Percentiles rank a stretch among this genome's conserved stretches.
These are phyloP conservation scores for Neocucurbitaria cava DNA, from an alignment of 2,329 filamentous ascomycete species.

Conservation along the genomic window DNA sequence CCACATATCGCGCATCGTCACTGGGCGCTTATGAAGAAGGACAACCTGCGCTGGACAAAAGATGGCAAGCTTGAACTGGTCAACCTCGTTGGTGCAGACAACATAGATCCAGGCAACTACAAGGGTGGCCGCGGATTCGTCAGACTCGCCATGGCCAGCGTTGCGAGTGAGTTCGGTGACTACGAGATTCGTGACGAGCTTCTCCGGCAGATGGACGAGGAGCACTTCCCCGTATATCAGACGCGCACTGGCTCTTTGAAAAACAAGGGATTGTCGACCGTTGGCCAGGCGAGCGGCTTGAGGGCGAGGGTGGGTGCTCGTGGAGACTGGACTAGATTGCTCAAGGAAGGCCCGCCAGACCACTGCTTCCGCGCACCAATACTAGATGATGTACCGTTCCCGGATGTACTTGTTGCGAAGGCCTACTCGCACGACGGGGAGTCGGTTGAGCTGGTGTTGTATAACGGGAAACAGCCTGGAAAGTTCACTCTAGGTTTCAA, in stretches of 20 bases:
- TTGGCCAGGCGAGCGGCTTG: slow-evolving; percentile 5
- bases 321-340: slow-evolving; percentile 15
- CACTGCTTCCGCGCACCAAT: slow-evolving; percentile 15
- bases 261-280: slow-evolving; percentile 15
- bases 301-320: slow-evolving; percentile 6
- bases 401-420: slow-evolving; percentile 23
- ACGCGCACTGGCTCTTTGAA: slow-evolving; percentile 17
- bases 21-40: slow-evolving; percentile 20
- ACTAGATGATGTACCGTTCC: slow-evolving; percentile 15
- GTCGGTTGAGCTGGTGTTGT: slow-evolving; percentile 20
- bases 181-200: slow-evolving; percentile 14
- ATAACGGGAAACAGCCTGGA: slow-evolving; percentile 10
- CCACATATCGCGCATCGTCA: slow-evolving; percentile 19
- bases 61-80: slow-evolving; percentile 10
- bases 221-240: slow-evolving; percentile 15
- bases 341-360: slow-evolving; percentile 16
- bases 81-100: slow-evolving; percentile 24
- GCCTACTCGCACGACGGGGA: slow-evolving; percentile 15
- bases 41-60: slow-evolving; percentile 10
- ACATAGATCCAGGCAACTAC: slow-evolving; percentile 26
- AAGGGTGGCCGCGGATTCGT: slow-evolving; percentile 14
- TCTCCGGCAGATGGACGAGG: slow-evolving; percentile 17
- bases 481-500: slow-evolving; percentile 17
- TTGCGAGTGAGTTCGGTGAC: slow-evolving; percentile 23
- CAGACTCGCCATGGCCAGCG: slow-evolving; percentile 10